Evolutionary conservation across 2,329 filamentous ascomycete genomes (phyloP).

Genomic region (Fusarium goolgardi): DNA sequence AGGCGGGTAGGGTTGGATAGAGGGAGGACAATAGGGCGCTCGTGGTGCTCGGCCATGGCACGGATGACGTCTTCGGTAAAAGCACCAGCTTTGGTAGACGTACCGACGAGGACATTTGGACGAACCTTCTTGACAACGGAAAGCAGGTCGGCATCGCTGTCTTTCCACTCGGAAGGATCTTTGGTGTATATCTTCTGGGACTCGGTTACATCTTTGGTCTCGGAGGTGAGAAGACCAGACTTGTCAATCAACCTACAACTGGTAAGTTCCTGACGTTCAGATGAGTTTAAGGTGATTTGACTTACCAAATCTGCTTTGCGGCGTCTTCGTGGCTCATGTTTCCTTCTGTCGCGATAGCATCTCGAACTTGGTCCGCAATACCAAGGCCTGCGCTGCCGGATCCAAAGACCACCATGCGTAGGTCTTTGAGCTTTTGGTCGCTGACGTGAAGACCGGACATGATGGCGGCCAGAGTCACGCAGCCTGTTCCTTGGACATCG

Average conservation of each 20-base stretch:
- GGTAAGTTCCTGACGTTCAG: background rate
- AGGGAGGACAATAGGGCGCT: slow-evolving; percentile 81
- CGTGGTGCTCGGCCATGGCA: slow-evolving; percentile 79
- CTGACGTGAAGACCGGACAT: slow-evolving; percentile 79
- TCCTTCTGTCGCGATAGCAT: slow-evolving; percentile 78
- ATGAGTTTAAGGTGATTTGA: background rate
- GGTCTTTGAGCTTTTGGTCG: slow-evolving; percentile 72
- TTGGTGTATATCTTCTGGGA: slow-evolving; percentile 77
- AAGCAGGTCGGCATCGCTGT: slow-evolving; percentile 68
- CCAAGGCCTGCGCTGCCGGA: slow-evolving; percentile 85
- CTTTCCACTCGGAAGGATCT: slow-evolving; percentile 71
- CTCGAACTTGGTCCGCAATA: slow-evolving; percentile 85
- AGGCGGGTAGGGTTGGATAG: slow-evolving; percentile 87
- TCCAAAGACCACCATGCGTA: slow-evolving; percentile 81
- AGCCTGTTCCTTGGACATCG: slow-evolving; percentile 89
- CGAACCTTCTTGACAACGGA: slow-evolving; percentile 76
- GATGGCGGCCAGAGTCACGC: slow-evolving; percentile 85
- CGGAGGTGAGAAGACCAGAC: slow-evolving; percentile 76
- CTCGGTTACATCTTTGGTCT: slow-evolving; percentile 67
- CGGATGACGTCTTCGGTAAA: slow-evolving; percentile 80
- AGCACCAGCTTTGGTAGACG: slow-evolving; percentile 79
- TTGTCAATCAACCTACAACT: slow-evolving; percentile 80
- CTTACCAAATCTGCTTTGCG: slow-evolving; percentile 79
- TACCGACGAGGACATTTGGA: slow-evolving; percentile 86
- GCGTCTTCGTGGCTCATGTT: slow-evolving; percentile 78